These are phyloP conservation scores for Wickerhamomyces ciferrii DNA, from an alignment of 805 yeast genomes.

Conservation along the genomic window DNA sequence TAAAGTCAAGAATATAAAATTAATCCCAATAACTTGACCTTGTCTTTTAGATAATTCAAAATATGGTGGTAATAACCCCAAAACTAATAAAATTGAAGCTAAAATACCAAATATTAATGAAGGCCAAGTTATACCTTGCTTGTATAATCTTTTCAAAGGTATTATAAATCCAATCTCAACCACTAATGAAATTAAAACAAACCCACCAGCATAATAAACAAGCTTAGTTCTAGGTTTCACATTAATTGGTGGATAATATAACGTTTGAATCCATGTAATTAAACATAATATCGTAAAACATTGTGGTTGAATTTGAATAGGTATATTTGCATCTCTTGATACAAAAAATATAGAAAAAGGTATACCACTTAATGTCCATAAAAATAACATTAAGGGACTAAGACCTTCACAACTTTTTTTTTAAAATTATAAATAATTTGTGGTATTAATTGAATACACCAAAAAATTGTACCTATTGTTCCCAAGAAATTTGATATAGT, in stretches of 20 bases:
- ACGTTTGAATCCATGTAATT: conserved; percentile 62
- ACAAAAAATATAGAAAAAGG: conserved; percentile 87
- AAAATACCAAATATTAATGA: conserved; percentile 71
- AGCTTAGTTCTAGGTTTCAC: conserved; percentile 30
- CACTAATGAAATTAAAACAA: conserved; percentile 45
- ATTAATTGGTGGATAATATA: conserved; percentile 74
- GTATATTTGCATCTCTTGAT: conserved; percentile 63
- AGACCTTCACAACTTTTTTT: conserved; percentile 78
- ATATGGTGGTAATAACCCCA: conserved; percentile 86
- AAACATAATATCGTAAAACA: conserved; percentile 67
- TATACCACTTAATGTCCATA: conserved; percentile 72
- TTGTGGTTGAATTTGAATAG: conserved; percentile 85
- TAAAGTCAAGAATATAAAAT: conserved; percentile 68
- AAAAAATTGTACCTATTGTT: conserved; percentile 82
- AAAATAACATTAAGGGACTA: conserved; percentile 76
- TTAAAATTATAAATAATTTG: conserved; percentile 73
- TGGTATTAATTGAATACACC: conserved; percentile 91
- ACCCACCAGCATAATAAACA: conserved; percentile 26
- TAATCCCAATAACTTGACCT: conserved; percentile 87
- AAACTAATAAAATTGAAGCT: conserved; percentile 69
- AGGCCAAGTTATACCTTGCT: conserved; percentile 65
- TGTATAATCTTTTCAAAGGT: conserved; percentile 56
- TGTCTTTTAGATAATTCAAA: conserved; percentile 72
- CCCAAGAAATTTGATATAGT: conserved; percentile 71
- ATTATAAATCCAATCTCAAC: conserved; percentile 67